A percentile compares a stretch with the other conserved stretches of the same genome.
These are phyloP conservation scores for Saposhnikovia divaricata DNA, from an alignment of 129 eudicot genomes.

Conservation along the genomic window DNA sequence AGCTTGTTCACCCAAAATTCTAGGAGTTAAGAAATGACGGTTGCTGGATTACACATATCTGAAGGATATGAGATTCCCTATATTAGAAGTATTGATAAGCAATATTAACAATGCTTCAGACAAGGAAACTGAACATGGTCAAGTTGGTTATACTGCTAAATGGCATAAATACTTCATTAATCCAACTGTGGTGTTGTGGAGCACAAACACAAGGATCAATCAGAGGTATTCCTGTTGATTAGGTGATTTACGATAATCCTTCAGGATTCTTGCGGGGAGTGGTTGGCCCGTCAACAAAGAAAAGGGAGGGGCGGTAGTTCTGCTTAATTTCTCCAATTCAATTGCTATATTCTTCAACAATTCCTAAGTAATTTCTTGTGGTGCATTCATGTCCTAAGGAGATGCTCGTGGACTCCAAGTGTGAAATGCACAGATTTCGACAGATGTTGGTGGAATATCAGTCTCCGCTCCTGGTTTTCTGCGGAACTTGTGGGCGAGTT, in stretches of 20 bases:
- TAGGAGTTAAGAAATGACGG: neutral
- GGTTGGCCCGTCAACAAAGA: neutral
- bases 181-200: neutral
- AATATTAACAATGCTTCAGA: neutral
- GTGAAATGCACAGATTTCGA: neutral
- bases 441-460: neutral
- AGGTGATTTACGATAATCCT: neutral
- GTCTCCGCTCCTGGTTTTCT: neutral
- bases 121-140: neutral
- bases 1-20: neutral
- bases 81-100: too few species aligned
- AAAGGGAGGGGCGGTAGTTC: neutral
- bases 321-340: neutral
- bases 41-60: neutral
- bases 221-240: neutral
- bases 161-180: neutral
- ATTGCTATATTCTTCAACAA: neutral
- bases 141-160: neutral
- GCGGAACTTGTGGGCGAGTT: neutral
- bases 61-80: neutral
- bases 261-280: neutral
- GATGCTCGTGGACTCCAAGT: neutral
- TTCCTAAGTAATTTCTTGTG: neutral
- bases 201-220: neutral
- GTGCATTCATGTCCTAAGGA: neutral